Percentiles rank a stretch among this genome's conserved stretches.
Evolutionary conservation across 2,329 filamentous ascomycete genomes (phyloP).

Genomic region (Aspergillus bombycis): DNA sequence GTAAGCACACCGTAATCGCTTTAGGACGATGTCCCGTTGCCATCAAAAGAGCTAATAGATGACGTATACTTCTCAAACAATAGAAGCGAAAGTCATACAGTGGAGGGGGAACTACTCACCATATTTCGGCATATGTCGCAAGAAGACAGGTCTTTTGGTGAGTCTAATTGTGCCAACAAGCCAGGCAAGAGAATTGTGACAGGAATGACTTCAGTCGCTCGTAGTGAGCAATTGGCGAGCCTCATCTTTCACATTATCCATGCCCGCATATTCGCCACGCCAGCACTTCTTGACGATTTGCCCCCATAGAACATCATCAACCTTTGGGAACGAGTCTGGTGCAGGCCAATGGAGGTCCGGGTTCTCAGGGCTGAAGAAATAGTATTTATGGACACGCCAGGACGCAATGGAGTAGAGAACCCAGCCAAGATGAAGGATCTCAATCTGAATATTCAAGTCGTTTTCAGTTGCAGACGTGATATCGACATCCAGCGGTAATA

Average conservation of each 20-base stretch:
- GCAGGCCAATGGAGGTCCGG: constrained; percentile 12
- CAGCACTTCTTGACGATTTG: constrained; percentile 13
- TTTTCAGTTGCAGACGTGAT: constrained; percentile 9
- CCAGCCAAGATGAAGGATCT: constrained; percentile 15
- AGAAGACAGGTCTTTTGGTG: too few species aligned
- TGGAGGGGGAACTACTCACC: too few species aligned
- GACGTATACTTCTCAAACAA: too few species aligned
- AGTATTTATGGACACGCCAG: constrained; percentile 16
- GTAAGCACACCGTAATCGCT: too few species aligned
- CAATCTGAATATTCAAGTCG: constrained; percentile 10
- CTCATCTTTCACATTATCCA: constrained; percentile 2
- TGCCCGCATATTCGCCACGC: constrained; percentile 1
- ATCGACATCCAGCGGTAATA: constrained; percentile 13
- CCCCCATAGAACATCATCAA: constrained; percentile 14
- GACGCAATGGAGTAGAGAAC: constrained; percentile 15
- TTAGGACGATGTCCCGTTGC: too few species aligned
- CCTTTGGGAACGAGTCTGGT: constrained; percentile 8
- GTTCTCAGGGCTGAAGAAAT: constrained; percentile 14
- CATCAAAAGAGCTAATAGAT: too few species aligned
- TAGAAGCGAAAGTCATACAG: too few species aligned
- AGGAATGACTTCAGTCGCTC: too few species aligned
- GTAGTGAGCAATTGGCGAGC: not conserved
- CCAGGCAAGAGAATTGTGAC: too few species aligned
- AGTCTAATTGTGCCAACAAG: too few species aligned
- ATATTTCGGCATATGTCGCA: too few species aligned